phyloP scores from a whole-genome alignment of 495 filamentous ascomycete genomes.

The Penicillium verhagenii region DNA sequence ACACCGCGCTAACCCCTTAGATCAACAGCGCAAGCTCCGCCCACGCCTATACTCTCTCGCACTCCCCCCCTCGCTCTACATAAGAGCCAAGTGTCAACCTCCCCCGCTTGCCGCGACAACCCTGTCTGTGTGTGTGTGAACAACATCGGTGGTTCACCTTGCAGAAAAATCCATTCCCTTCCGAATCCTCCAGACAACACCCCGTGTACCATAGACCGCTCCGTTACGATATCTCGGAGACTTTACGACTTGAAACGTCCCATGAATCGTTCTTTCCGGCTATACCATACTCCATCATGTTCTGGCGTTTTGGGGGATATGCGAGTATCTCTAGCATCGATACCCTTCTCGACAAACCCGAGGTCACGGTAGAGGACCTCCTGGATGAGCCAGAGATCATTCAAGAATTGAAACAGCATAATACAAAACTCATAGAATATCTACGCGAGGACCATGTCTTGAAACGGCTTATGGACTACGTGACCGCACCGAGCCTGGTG shows the following conservation, averaged over 20 bases:
- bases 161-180: background rate
- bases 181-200: background rate
- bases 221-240: conserved; percentile 31
- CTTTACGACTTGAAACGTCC: conserved; percentile 29
- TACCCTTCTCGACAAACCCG: conserved; percentile 90
- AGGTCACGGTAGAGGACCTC: conserved; percentile 92
- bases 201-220: conserved; percentile 33
- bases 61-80: background rate
- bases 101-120: conserved; percentile 13
- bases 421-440: conserved; percentile 96
- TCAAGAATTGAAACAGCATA: conserved; percentile 97
- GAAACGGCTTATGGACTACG: conserved; percentile 85
- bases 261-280: conserved; percentile 41
- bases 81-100: conserved; percentile 2
- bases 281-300: conserved; percentile 75
- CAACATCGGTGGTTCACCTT: background rate
- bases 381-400: conserved; percentile 94
- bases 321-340: conserved; percentile 95
- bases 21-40: conserved; percentile 35
- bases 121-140: conserved; percentile 3
- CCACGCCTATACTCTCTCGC: conserved; percentile 21
- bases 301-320: conserved; percentile 98
- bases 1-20: conserved; percentile 23
- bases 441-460: conserved; percentile 85
- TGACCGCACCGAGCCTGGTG: conserved; percentile 70